Evolutionary conservation across 140 eudicot genomes (phyloP), one percentile per base, ranked within the genome.

Genomic region (Erigeron philadelphicus): DNA sequence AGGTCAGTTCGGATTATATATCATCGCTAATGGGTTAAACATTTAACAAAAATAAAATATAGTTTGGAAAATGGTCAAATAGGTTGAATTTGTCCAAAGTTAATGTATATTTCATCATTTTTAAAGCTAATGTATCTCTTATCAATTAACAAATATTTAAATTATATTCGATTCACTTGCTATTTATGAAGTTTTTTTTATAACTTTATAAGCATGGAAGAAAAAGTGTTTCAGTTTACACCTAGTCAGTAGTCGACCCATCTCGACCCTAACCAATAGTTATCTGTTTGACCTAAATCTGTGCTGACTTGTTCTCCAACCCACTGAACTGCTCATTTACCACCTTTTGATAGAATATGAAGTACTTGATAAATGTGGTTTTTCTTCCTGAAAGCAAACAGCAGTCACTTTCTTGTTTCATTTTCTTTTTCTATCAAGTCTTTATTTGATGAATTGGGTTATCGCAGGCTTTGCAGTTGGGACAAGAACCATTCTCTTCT

Each of bases 401-500:
- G 1, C 13, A 48, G n/a, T 70, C 56, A 21, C 23, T 60, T 49
- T 17, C 31, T 38, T 15, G 42, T 19, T 10, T 25, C 46, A 0
- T 38, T 55, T 38, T 61, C 43, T 58, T 52, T 58, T 61, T 31
- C 9, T 65, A 16, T 16, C 11, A 41, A 68, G 43, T 63, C 43
- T 6, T 8, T 68, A 8, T 6, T 40, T 44, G 25, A 47, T 46
- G 68, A 67, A 56, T 53, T 38, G 13, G 21, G 56, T 46, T 21
- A 42, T 72, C 71, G 62, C 62, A 93, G 98, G 98, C 98, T 54
- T 81, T 93, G 81, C 98, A 93, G 80, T 81, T 84, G 68, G 91
- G 93, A 66, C 95, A 86, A 71, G 98, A 89, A 74, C 86, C 94
- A 13, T 81, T 71, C 67, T 77, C 96, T 41, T 16, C 89, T 21